Evolutionary conservation across 2,329 filamentous ascomycete genomes (phyloP).

Genomic region (Verticillium nubilum): DNA sequence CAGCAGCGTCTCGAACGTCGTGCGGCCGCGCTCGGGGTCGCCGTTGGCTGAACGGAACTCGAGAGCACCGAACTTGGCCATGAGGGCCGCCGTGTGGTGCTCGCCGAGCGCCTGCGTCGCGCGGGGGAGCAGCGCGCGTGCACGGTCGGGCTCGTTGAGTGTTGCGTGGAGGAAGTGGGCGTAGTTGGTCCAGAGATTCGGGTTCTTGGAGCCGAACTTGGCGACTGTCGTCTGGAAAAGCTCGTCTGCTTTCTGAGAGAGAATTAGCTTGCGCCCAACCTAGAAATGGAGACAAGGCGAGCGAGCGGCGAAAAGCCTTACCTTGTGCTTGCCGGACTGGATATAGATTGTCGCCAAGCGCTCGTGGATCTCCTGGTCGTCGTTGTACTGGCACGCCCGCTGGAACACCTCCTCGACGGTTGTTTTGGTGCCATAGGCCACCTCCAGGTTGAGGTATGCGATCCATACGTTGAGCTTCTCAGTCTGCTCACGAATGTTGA

Average conservation of each 20-base stretch:
- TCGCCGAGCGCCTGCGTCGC: constrained; percentile 77
- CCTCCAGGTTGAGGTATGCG: constrained; percentile 89
- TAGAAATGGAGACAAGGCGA: too few species aligned
- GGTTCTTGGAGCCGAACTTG: constrained; percentile 78
- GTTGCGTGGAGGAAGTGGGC: constrained; percentile 85
- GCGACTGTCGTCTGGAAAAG: constrained; percentile 84
- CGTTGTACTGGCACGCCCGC: constrained; percentile 89
- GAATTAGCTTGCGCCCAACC: not conserved
- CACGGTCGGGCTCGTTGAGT: constrained; percentile 62
- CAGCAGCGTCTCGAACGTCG: constrained; percentile 86
- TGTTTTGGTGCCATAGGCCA: constrained; percentile 80
- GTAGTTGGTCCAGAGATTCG: constrained; percentile 89
- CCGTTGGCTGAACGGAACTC: constrained; percentile 83
- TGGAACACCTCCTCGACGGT: constrained; percentile 82
- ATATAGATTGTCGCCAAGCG: constrained; percentile 92
- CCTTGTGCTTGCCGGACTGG: constrained; percentile 77
- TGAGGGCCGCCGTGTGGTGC: constrained; percentile 60
- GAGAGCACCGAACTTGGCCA: constrained; percentile 82
- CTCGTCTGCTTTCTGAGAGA: constrained; percentile 70
- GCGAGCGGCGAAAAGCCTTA: constrained; percentile 38
- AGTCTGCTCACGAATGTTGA: constrained; percentile 83
- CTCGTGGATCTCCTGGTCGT: constrained; percentile 83
- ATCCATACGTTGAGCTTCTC: constrained; percentile 97
- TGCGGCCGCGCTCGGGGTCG: constrained; percentile 85
- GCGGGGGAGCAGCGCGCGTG: constrained; percentile 71